Evolutionary conservation across 2,329 filamentous ascomycete genomes (phyloP), one percentile per base, ranked within the genome.

Genomic region (Stachybotrys elegans): DNA sequence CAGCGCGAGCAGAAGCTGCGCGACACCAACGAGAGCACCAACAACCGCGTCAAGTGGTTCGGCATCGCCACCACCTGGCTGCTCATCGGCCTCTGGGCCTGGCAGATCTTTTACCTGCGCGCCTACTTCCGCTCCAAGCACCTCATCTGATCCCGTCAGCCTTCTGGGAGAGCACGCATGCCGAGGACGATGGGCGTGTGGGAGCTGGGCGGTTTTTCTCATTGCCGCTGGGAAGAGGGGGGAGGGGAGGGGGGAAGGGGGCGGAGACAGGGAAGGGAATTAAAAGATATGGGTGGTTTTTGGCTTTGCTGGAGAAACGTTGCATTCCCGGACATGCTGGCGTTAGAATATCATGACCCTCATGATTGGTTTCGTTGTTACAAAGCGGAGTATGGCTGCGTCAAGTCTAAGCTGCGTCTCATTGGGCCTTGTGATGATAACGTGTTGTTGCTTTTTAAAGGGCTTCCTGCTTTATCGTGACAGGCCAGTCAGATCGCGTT

Each of bases 1-100:
- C 59, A 68, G 31, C 81, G 93, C 57, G 93, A 98, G 76, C 90
- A 95, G 79, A 95, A 89, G 75, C 79, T 98, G 57, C 79, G 93
- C 65, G 92, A 98, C 72, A 98, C 93, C 56, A 98, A 98, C 69
- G 93, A 98, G 84, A 97, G 92, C 76, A 98, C 93, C 54, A 98
- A 98, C 72, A 93, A 87, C 71, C 82, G 93, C 47, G 93, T 98
- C 60, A 98, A 97, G 76, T 97, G 89, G 90, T 98, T 98, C 69
- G 92, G 92, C 40, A 83, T 96, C 65, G 82, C 84, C 53, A 97
- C 92, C 22, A 97, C 95, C 72, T 86, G 89, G 50, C 84, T 96
- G 75, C 73, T 98, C 56, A 75, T 96, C 54, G 88, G 81, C 25
- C 75, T 98, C 57, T 95, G 93, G 67, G 90, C 75, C 34, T 98